Base-by-base conservation (phyloP, 192 early-diverging fungal genomes). In the Piromyces sp. region DNA sequence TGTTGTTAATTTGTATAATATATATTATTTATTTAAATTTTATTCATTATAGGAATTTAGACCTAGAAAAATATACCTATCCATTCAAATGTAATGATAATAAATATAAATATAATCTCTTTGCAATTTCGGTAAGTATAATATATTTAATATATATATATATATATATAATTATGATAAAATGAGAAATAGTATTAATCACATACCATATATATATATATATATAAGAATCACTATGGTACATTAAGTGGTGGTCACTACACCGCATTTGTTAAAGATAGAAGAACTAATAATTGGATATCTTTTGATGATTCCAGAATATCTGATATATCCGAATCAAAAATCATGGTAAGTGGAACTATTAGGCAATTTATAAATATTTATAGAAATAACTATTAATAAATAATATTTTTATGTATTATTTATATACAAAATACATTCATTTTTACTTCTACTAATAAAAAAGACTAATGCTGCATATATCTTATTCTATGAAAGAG, bases 301-400 rank as follows among this genome's bases (percentile, higher is more conserved):
- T 88, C 92, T 80, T 96, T 96, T 89, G 95, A 97, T 86, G 95
- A 95, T 85, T 92, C 94, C 13, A 86, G 91, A n/a, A 90, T 93
- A 30, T 89, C 90, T 3, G 87, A 87, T 3, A 90, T 86, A 42
- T 87, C 88, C 81, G 86, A 90, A 84, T 83, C 81, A 38, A 87
- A 87, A 42, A 89, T 91, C 29, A 86, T 84, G 87, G 91, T 92
- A 88, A 83, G n/a, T n/a, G n/a, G n/a, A n/a, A n/a, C n/a, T n/a
- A n/a, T n/a, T n/a, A n/a, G n/a, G n/a, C n/a, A n/a, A n/a, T n/a
- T n/a, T n/a, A n/a, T n/a, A n/a, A n/a, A n/a, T n/a, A n/a, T n/a
- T n/a, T n/a, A n/a, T n/a, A n/a, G n/a, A n/a, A n/a, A n/a, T n/a
- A n/a, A n/a, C n/a, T n/a, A n/a, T n/a, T n/a, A n/a, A n/a, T n/a